phyloP scores from a whole-genome alignment of 805 yeast genomes.

The Danielia oregonensis region DNA sequence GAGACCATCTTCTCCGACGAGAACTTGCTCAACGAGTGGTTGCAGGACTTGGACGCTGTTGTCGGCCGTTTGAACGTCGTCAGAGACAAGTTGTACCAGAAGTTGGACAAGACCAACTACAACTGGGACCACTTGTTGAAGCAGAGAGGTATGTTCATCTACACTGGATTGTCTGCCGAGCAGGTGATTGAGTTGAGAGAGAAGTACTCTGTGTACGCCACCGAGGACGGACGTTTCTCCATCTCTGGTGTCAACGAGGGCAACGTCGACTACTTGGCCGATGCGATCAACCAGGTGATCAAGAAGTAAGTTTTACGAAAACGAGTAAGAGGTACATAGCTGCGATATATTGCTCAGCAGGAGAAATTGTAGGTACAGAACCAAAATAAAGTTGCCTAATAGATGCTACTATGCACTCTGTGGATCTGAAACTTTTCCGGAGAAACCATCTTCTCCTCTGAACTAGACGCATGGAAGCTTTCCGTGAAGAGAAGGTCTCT shows the following conservation, averaged over 20 bases:
- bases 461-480: too few species aligned
- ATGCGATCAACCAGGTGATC: slow-evolving; percentile 53
- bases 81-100: slow-evolving; percentile 60
- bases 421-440: too few species aligned
- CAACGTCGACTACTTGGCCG: slow-evolving; percentile 74
- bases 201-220: slow-evolving; percentile 76
- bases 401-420: too few species aligned
- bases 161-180: slow-evolving; percentile 70
- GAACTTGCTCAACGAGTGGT: slow-evolving; percentile 69
- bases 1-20: slow-evolving; percentile 65
- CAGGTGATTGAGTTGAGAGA: slow-evolving; percentile 71
- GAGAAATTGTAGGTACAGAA: not conserved
- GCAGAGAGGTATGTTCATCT: slow-evolving; percentile 97
- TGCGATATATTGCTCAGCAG: not conserved
- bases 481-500: too few species aligned
- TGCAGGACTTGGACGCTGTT: slow-evolving; percentile 72
- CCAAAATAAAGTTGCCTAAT: not conserved
- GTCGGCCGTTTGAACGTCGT: slow-evolving; percentile 73
- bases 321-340: not conserved
- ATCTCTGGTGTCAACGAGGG: slow-evolving; percentile 81
- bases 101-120: slow-evolving; percentile 58
- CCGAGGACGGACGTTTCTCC: slow-evolving; percentile 87
- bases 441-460: too few species aligned
- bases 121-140: slow-evolving; percentile 83
- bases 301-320: slow-evolving; percentile 15